Conservation (phyloP, 495 filamentous ascomycete species). For the Penicillium cosmopolitanum region DNA sequence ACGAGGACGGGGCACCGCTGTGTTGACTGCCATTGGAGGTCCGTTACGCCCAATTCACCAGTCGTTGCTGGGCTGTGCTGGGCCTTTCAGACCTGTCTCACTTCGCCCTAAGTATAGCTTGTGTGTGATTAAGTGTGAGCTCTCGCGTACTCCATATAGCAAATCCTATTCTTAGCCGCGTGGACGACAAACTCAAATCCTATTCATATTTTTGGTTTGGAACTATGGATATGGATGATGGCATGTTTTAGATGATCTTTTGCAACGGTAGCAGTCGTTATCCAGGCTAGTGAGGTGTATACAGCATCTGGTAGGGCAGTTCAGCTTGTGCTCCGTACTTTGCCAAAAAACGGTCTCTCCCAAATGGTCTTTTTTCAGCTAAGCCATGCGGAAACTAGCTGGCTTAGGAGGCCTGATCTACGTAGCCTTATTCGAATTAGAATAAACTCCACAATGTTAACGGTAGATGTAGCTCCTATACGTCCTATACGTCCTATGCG, state of each 20-base stretch:
- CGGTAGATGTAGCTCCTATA: background rate
- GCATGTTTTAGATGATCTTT: slow-evolving; percentile 6
- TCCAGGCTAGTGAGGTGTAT: background rate
- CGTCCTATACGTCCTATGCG: background rate
- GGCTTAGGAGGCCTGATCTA: background rate
- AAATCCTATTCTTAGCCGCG: slow-evolving; percentile 1
- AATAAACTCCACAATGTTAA: background rate
- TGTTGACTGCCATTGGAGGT: background rate
- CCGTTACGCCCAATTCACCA: background rate
- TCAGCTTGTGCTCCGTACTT: background rate
- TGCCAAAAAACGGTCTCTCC: background rate
- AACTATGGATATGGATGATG: background rate
- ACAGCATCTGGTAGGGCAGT: background rate
- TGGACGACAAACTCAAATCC: background rate
- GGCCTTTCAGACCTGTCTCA: background rate
- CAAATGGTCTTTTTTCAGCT: background rate
- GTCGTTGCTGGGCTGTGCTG: slow-evolving; percentile 3
- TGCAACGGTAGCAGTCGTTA: background rate
- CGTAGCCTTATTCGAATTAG: slow-evolving; percentile 1
- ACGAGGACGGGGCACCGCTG: background rate
- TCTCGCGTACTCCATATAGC: background rate
- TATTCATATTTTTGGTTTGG: background rate
- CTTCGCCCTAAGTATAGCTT: slow-evolving; percentile 6
- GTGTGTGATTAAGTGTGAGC: no score
- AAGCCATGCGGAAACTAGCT: background rate